Base-by-base conservation (phyloP, 345 rosid species). In the Linum lewisii region DNA sequence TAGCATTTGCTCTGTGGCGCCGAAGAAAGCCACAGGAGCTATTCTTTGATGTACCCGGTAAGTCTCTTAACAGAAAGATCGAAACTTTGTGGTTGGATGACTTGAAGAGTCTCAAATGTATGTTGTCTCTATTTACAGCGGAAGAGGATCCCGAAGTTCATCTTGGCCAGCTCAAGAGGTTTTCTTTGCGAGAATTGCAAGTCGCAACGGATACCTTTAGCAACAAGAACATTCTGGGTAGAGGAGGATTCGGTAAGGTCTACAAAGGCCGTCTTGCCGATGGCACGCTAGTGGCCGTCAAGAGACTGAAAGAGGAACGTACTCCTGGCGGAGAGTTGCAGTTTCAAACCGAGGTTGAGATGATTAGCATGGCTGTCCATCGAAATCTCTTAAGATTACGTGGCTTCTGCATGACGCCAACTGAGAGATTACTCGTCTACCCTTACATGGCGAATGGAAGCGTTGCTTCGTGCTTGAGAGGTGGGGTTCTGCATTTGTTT, bases 401-500 rank as follows among this genome's bases (percentile, higher is more conserved):
- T 59, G 97, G 98, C 22, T 92, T 92, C 72, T 92, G 98, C 69
- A 92, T 92, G 98, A 92, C 98, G 26, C 96, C 98, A 9, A 88
- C 96, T 0, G 96, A 92, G 60, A 75, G 98, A 49, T 68, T 92
- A 60, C 97, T 92, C 55, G 97, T 92, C 58, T 92, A 92, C 68
- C 98, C 97, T 38, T 92, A 86, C 82, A 92, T 92, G 98, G 98
- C 98, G 56, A 92, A 92, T 25, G 98, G 98, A 74, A 92, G 98
- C 50, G 98, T 92, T 10, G 98, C 98, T 20, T 92, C 98, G 6
- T 92, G 98, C 70, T 78, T 92, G 59, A 79, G 98, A 81, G 98
- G 98, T 88, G 68, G 61, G 58, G 56, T 58, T 51, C 50, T 26
- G 20, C 6, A 24, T 54, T 58, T 1, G 54, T 21, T 23, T 13